Evolutionary conservation across 768 basidiomycete species (phyloP).

Genomic region (Chalciporus sphaerocephalus): DNA sequence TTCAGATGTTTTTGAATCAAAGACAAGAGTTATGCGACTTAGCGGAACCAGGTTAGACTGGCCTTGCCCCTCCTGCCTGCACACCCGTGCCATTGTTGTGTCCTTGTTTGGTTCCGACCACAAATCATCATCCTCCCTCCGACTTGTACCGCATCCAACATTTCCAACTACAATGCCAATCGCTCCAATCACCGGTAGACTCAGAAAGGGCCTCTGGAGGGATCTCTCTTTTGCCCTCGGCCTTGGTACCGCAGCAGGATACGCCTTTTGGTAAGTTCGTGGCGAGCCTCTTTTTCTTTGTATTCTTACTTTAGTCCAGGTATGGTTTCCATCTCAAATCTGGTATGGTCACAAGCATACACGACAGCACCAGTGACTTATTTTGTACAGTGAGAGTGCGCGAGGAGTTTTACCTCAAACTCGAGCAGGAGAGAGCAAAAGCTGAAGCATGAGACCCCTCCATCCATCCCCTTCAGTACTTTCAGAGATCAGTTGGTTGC

Average conservation of each 20-base stretch:
- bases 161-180: conserved; percentile 59
- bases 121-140: conserved; percentile 13
- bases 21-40: conserved; percentile 12
- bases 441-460: conserved; percentile 5
- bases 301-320: conserved; percentile 39
- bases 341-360: conserved; percentile 44
- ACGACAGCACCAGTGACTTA: conserved; percentile 11
- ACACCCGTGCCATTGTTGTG: conserved; percentile 27
- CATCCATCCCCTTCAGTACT: background rate
- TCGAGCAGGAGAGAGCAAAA: conserved; percentile 55
- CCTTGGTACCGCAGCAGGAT: conserved; percentile 69
- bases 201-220: conserved; percentile 89
- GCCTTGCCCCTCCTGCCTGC: conserved; percentile 14
- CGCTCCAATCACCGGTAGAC: conserved; percentile 88
- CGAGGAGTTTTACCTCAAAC: conserved; percentile 82
- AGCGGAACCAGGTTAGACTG: conserved; percentile 14
- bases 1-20: conserved; percentile 9
- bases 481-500: background rate
- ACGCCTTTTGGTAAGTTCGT: conserved; percentile 74
- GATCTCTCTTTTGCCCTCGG: conserved; percentile 74
- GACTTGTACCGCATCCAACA: conserved; percentile 28
- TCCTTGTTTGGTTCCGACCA: conserved; percentile 27
- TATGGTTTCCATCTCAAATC: conserved; percentile 75
- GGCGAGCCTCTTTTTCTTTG: conserved; percentile 10
- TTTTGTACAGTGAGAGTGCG: conserved; percentile 64